phyloP scores from a whole-genome alignment of 305 asterid genomes.

The Galium porrigens region DNA sequence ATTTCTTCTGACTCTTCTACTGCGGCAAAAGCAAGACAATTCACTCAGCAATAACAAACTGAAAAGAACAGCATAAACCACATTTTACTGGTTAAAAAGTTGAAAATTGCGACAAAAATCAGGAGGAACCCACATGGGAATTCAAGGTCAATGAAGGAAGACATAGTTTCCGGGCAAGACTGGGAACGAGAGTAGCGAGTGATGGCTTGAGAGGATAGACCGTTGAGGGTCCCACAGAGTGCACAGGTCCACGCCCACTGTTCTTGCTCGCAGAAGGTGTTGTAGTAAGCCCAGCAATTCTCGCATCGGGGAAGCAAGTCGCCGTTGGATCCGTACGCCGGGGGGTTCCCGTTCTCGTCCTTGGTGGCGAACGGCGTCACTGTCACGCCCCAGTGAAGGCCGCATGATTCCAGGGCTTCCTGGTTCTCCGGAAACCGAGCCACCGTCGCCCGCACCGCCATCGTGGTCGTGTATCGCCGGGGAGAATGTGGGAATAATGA shows the following conservation, averaged over 20 bases:
- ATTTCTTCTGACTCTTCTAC: conserved; percentile 73
- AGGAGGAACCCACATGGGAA: conserved; percentile 42
- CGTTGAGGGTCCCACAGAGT: conserved; percentile 84
- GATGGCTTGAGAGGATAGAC: conserved; percentile 53
- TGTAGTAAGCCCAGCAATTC: conserved; percentile 91
- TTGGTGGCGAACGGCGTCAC: conserved; percentile 68
- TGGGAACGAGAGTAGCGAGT: conserved; percentile 59
- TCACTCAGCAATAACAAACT: not conserved
- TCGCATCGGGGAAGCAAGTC: conserved; percentile 74
- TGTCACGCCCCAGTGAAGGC: conserved; percentile 82
- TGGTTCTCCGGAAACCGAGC: conserved; percentile 61
- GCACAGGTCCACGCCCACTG: conserved; percentile 97
- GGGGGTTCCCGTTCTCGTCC: conserved; percentile 79
- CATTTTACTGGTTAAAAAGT: too few species aligned
- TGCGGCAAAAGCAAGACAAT: conserved; percentile 28
- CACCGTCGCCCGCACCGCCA: conserved; percentile 81
- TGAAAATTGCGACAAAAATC: not conserved
- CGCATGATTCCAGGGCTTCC: conserved; percentile 54
- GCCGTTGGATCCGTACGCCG: conserved; percentile 83
- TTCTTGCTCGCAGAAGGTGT: conserved; percentile 79
- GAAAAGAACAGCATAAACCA: not conserved
- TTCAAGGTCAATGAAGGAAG: conserved; percentile 84
- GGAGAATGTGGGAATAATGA: not conserved
- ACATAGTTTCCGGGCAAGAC: conserved; percentile 62
- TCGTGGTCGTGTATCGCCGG: conserved; percentile 19